A percentile compares a stretch with the other conserved stretches of the same genome.
phyloP scores from a whole-genome alignment of 176 grass and related monocot species.

The Oryza glaberrima region DNA sequence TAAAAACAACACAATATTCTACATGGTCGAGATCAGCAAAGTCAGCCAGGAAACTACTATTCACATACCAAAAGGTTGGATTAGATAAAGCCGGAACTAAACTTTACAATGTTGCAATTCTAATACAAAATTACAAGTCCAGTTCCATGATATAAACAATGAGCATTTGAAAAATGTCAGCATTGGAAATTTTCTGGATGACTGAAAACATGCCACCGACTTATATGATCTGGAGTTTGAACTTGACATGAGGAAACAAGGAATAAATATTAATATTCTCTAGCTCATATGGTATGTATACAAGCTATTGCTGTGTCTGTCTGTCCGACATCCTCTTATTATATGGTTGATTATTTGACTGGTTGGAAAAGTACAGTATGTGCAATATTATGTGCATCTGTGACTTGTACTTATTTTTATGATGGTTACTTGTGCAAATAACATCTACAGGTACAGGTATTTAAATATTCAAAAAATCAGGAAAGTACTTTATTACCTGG shows the following conservation, averaged over 20 bases:
- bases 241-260: background rate
- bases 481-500: conserved; percentile 56
- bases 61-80: conserved; percentile 15
- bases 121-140: background rate
- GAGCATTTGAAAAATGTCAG: conserved; percentile 15
- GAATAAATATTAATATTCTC: background rate
- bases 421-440: background rate
- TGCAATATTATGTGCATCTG: conserved; percentile 5
- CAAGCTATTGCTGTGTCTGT: background rate
- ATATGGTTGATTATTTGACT: background rate
- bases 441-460: background rate
- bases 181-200: background rate
- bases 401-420: background rate
- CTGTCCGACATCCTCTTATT: conserved; percentile 15
- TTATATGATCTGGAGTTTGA: background rate
- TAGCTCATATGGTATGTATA: background rate
- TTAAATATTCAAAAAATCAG: background rate
- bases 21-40: background rate
- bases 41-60: background rate
- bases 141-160: background rate
- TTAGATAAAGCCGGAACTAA: background rate
- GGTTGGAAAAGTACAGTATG: background rate
- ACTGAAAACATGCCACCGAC: background rate
- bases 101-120: background rate
- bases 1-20: background rate